Percentiles rank a stretch among this genome's conserved stretches.
Evolutionary conservation across 345 rosid genomes (phyloP).

Genomic region (Melastoma malabathricum): DNA sequence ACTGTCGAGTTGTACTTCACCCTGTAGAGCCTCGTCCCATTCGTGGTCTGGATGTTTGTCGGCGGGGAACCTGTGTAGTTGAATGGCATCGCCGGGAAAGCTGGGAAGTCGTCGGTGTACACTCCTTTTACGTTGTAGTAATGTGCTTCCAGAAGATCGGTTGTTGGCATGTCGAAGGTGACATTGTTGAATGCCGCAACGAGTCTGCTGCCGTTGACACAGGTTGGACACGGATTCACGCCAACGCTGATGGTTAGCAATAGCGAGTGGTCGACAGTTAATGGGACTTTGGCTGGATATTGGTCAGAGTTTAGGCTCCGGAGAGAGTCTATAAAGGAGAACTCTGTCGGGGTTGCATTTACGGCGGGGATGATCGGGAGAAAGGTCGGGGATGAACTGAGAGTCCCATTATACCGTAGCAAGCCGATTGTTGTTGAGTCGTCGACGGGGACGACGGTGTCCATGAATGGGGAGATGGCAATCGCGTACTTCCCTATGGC

Average conservation of each 20-base stretch:
- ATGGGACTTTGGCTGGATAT: conserved; percentile 43
- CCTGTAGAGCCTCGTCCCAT: conserved; percentile 50
- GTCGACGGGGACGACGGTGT: conserved; percentile 40
- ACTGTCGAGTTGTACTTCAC: conserved; percentile 49
- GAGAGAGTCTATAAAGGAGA: conserved; percentile 21
- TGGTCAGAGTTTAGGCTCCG: conserved; percentile 48
- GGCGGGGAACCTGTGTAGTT: conserved; percentile 45
- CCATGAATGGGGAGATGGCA: conserved; percentile 71
- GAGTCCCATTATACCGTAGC: conserved; percentile 26
- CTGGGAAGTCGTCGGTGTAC: conserved; percentile 62
- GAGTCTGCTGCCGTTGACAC: conserved; percentile 31
- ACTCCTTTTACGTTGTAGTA: conserved; percentile 43
- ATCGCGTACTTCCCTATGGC: conserved; percentile 34
- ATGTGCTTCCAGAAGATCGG: conserved; percentile 53
- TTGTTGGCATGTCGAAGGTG: conserved; percentile 48
- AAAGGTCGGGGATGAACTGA: conserved; percentile 24
- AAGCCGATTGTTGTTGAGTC: conserved; percentile 33
- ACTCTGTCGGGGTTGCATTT: conserved; percentile 38
- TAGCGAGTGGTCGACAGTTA: conserved; percentile 38
- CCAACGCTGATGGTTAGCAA: conserved; percentile 43
- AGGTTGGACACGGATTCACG: conserved; percentile 47
- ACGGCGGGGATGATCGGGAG: conserved; percentile 34
- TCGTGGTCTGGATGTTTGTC: conserved; percentile 30
- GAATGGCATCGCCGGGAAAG: conserved; percentile 26
- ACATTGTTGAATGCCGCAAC: conserved; percentile 45